Evolutionary conservation across 495 filamentous ascomycete genomes (phyloP), one percentile per base, ranked within the genome.

Genomic region (Ascobolus immersus): DNA sequence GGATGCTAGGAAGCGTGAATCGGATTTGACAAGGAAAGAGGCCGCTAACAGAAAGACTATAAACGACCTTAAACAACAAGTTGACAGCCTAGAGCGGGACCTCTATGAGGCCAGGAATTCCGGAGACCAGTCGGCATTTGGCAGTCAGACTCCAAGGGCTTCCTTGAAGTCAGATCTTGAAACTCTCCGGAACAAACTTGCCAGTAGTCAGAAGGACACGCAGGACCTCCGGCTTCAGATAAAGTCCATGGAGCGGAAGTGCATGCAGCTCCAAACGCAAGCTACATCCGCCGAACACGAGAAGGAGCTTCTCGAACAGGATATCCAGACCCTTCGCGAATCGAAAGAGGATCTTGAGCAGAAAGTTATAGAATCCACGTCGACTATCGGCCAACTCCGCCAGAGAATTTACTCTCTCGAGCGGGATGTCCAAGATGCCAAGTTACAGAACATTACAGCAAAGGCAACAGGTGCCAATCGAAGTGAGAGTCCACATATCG

Each of bases 1-100:
- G 1, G 61, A 65, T 33, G 64, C 68, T 21, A 61, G 69, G 8
- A 64, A 64, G 37, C 70, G 69, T 20, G 71, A 77, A 37, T 60
- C 60, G 28, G 60, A 65, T 18, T 53, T 67, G 39, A 50, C 71
- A 6, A 62, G 72, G 44, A 67, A 67, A 7, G 73, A 78, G 41
- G 56, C 60, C 12, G 48, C 63, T 10, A 65, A 69, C 24, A 72
- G 69, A 37, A 61, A 64, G n/a, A 40, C 44, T 22, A 45, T 59
- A 38, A 59, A 61, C 21, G 39, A 50, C 9, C 47, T 66, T 23
- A 61, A 59, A 36, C 51, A 51, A 17, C 56, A 63, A 37, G 52
- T 65, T 19, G 41, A 49, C 26, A 56, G 62, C 8, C 52, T 64
- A 22, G 62, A 66, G 41, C 50, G 58, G 22, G 50, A 55, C 33